Conservation (phyloP, 176 grass and related monocot species). For the Oryza australiensis region DNA sequence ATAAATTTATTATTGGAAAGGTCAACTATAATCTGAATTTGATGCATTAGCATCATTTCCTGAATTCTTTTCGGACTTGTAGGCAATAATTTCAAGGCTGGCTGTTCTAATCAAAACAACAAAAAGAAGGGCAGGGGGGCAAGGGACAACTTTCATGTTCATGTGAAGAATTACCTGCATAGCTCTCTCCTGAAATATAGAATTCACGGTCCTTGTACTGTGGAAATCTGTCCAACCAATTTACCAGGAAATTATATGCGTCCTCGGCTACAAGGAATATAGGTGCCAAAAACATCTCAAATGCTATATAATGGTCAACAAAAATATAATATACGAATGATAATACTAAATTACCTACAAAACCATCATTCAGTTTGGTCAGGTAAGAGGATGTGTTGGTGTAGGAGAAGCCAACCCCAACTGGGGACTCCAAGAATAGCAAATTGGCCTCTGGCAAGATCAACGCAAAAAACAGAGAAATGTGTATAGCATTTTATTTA, state of each 20-base stretch:
- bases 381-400: conserved; percentile 50
- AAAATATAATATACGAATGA: not conserved
- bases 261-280: conserved; percentile 56
- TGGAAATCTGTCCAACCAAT: conserved; percentile 68
- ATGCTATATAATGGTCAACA: not conserved
- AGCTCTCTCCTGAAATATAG: conserved; percentile 88
- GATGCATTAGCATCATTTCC: not conserved
- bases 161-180: conserved; percentile 59
- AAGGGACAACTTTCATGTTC: not conserved
- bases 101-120: not conserved
- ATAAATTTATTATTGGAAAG: not conserved
- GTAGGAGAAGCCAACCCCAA: conserved; percentile 53
- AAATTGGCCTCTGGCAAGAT: conserved; percentile 47
- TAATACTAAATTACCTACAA: conserved; percentile 35
- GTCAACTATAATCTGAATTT: not conserved
- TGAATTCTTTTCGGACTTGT: not conserved
- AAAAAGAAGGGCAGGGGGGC: not conserved
- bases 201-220: conserved; percentile 59
- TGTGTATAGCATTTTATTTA: not conserved
- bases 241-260: conserved; percentile 67
- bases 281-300: not conserved
- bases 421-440: conserved; percentile 50
- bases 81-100: not conserved
- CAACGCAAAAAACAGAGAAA: not conserved
- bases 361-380: conserved; percentile 34